phyloP scores from a whole-genome alignment of 169 alveolate genomes.

The Plasmodium cynomolgi region DNA sequence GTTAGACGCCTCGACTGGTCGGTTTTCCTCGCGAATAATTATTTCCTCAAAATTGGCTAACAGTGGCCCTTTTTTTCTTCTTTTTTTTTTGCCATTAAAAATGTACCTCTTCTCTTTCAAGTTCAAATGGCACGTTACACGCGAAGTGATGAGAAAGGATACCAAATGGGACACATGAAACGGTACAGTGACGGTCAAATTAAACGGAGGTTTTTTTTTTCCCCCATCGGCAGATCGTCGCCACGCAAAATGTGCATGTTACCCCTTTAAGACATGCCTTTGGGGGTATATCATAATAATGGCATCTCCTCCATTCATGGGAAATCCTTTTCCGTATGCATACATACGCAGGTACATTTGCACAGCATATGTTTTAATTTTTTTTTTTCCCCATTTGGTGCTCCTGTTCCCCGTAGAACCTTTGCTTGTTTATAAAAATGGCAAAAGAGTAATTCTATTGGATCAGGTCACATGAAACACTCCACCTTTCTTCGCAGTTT shows the following conservation, averaged over 20 bases:
- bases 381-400: neutral
- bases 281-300: neutral
- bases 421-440: neutral
- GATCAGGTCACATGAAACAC: neutral
- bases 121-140: neutral
- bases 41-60: neutral
- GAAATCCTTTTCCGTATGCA: neutral
- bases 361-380: neutral
- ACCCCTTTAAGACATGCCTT: neutral
- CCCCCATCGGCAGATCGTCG: neutral
- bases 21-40: neutral
- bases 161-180: neutral
- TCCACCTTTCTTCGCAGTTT: neutral
- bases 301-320: neutral
- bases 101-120: neutral
- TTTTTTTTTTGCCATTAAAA: neutral
- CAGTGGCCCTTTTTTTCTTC: neutral
- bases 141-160: neutral
- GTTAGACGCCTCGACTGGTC: neutral
- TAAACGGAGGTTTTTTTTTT: neutral
- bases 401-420: neutral
- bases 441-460: neutral
- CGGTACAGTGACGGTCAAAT: neutral
- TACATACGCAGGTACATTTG: neutral
- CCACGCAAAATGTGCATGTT: neutral